These are phyloP conservation scores for Cryomyces antarcticus DNA, from an alignment of 495 filamentous ascomycete genomes.

Conservation along the genomic window DNA sequence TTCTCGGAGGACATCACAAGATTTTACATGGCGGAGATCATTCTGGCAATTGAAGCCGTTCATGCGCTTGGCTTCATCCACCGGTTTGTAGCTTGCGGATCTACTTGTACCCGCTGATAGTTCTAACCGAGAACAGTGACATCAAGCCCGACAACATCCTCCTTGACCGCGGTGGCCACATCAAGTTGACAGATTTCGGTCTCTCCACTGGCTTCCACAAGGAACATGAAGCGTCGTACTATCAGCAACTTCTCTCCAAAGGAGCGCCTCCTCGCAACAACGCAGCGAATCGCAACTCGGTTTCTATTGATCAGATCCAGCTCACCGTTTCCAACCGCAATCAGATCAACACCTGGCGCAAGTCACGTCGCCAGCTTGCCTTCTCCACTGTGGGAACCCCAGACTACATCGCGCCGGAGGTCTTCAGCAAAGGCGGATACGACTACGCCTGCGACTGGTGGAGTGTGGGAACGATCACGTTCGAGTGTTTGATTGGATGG, in stretches of 20 bases:
- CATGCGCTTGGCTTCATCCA: constrained; percentile 97
- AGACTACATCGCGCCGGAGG: constrained; percentile 96
- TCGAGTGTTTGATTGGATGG: constrained; percentile 97
- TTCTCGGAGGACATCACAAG: constrained; percentile 97
- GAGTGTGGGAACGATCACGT: constrained; percentile 98
- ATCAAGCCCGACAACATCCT: constrained; percentile 99
- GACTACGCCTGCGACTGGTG: constrained; percentile 97
- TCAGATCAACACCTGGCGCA: constrained; percentile 96
- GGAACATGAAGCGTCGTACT: constrained; percentile 94
- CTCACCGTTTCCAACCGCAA: constrained; percentile 91
- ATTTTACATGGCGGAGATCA: constrained; percentile 98
- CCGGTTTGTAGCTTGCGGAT: constrained; percentile 24
- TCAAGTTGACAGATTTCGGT: constrained; percentile 97
- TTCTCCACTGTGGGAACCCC: constrained; percentile 97
- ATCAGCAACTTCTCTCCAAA: constrained; percentile 67
- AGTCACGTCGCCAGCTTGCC: constrained; percentile 81
- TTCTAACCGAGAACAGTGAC: constrained; percentile 35
- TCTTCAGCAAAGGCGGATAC: constrained; percentile 92
- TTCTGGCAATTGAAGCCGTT: constrained; percentile 91
- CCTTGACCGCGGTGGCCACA: constrained; percentile 82
- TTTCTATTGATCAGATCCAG: constrained; percentile 94
- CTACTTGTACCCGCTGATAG: neutral
- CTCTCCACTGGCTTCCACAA: constrained; percentile 96
- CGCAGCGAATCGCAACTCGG: constrained; percentile 63
- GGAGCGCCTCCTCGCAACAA: constrained; percentile 44